Conservation (phyloP, 2,329 filamentous ascomycete genomes). For the Colletotrichum chlorophyti region DNA sequence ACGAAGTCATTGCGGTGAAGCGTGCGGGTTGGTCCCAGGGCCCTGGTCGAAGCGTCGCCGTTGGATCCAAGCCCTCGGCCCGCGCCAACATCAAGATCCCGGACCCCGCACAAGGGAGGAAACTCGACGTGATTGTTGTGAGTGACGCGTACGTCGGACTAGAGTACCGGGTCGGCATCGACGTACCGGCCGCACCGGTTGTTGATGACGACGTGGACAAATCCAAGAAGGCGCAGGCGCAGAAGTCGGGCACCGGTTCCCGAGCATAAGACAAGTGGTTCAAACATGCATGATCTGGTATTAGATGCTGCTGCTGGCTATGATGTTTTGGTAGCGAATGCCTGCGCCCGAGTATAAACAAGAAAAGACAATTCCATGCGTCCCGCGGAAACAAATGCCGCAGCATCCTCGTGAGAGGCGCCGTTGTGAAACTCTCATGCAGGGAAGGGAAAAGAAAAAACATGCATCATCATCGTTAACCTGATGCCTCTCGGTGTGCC, state of each 20-base stretch:
- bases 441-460: not conserved
- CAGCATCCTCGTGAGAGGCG: no score
- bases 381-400: no score
- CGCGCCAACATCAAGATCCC: constrained; percentile 68
- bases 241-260: constrained; percentile 23
- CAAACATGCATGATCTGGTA: not conserved
- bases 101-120: constrained; percentile 57
- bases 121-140: constrained; percentile 76
- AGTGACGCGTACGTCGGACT: constrained; percentile 91
- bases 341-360: no score
- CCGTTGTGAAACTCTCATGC: no score
- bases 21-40: constrained; percentile 73
- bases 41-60: constrained; percentile 37
- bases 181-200: constrained; percentile 56
- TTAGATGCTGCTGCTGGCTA: not conserved
- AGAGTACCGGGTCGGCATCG: constrained; percentile 58
- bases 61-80: constrained; percentile 56
- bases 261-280: not conserved
- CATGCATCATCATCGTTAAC: no score
- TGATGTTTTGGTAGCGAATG: not conserved
- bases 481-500: not conserved
- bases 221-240: constrained; percentile 44
- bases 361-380: not conserved
- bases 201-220: constrained; percentile 56
- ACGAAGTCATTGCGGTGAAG: constrained; percentile 87